Evolutionary conservation across 768 basidiomycete species (phyloP).

Genomic region (Kwoniella pini): DNA sequence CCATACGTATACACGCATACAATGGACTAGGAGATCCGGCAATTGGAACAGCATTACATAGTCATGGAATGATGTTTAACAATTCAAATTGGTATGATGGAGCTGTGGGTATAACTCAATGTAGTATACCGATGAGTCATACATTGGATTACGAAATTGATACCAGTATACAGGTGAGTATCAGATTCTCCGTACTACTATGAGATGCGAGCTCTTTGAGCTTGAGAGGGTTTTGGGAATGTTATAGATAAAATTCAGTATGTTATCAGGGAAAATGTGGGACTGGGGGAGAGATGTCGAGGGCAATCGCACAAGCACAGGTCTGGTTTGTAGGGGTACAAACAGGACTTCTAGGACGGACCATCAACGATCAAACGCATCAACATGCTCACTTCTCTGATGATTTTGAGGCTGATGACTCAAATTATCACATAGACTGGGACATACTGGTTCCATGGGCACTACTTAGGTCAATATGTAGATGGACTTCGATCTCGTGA

Average conservation of each 20-base stretch:
- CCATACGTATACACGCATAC: slow-evolving; percentile 70
- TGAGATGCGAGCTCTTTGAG: too few species aligned
- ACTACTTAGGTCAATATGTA: slow-evolving; percentile 71
- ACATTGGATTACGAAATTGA: slow-evolving; percentile 75
- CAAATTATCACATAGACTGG: slow-evolving; percentile 30
- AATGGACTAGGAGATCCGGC: slow-evolving; percentile 64
- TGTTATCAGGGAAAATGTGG: too few species aligned
- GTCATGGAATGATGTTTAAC: slow-evolving; percentile 97
- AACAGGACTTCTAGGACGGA: too few species aligned
- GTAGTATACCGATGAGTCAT: slow-evolving; percentile 69
- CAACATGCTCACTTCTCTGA: too few species aligned
- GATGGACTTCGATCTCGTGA: slow-evolving; percentile 78
- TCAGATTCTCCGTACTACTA: too few species aligned
- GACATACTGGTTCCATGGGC: slow-evolving; percentile 56
- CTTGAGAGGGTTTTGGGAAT: too few species aligned
- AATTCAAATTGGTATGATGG: slow-evolving; percentile 86
- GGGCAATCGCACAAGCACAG: too few species aligned
- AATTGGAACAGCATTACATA: slow-evolving; percentile 71
- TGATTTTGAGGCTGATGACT: not conserved
- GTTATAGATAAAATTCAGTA: too few species aligned
- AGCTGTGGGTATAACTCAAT: slow-evolving; percentile 78
- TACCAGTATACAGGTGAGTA: slow-evolving; percentile 31
- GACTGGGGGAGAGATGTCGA: too few species aligned
- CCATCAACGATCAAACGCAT: too few species aligned
- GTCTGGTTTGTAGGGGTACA: too few species aligned